Conservation (phyloP, 768 basidiomycete species). For the Hebeloma cylindrosporum region DNA sequence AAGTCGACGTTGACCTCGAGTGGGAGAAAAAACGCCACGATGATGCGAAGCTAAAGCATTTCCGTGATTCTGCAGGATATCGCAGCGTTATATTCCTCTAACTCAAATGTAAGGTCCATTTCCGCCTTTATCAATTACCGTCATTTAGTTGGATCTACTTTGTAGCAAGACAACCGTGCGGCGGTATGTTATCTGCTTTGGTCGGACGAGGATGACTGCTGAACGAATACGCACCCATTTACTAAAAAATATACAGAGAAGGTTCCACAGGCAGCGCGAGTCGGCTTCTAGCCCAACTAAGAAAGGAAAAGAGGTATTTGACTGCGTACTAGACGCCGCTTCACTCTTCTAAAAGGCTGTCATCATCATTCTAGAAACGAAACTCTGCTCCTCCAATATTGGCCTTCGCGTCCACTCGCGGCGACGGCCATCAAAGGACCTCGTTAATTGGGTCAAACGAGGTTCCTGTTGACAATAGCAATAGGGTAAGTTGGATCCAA, state of each 20-base stretch:
- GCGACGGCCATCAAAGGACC: slow-evolving; percentile 3
- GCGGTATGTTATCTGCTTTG: background rate
- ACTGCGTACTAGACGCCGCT: too few relatives aligned
- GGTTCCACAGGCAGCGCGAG: background rate
- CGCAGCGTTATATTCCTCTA: slow-evolving; percentile 6
- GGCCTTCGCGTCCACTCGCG: slow-evolving; percentile 1
- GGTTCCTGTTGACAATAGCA: too few relatives aligned
- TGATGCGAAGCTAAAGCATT: background rate
- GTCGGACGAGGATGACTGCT: background rate
- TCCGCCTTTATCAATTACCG: background rate
- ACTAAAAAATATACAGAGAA: too few relatives aligned
- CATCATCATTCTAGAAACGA: slow-evolving; percentile 14
- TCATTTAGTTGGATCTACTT: background rate
- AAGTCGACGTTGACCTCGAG: too few relatives aligned
- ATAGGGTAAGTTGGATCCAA: background rate
- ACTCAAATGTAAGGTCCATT: background rate
- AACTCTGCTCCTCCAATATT: slow-evolving; percentile 21
- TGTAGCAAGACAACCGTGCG: background rate
- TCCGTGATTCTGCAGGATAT: background rate
- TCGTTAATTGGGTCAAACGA: slow-evolving; percentile 1
- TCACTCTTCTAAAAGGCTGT: too few relatives aligned
- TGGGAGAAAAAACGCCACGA: background rate
- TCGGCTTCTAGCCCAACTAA: background rate
- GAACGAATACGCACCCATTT: slow-evolving; percentile 11
- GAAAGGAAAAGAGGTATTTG: slow-evolving; percentile 10